Evolutionary conservation across 2,329 filamentous ascomycete genomes (phyloP).

Genomic region (Sporothrix pallida): DNA sequence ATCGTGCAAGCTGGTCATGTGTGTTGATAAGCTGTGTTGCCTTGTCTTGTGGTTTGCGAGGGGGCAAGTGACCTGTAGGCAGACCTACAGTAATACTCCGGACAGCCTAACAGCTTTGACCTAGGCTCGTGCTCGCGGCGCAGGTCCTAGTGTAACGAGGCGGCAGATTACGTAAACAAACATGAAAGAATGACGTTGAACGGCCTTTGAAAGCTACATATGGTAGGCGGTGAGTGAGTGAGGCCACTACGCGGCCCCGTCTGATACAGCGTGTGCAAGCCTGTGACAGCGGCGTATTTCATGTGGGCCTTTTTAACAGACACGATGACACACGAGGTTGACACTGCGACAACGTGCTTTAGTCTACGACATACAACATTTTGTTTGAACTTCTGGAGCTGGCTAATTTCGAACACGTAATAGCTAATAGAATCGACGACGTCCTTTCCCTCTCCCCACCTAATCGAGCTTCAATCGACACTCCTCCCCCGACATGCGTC

Average conservation of each 20-base stretch:
- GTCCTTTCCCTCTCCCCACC: neutral
- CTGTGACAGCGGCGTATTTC: too few species aligned
- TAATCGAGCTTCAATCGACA: neutral
- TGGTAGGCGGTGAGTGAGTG: slow-evolving; percentile 35
- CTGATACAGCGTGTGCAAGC: too few species aligned
- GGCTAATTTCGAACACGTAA: too few species aligned
- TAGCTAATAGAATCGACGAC: too few species aligned
- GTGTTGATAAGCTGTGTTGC: slow-evolving; percentile 29
- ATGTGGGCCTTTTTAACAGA: too few species aligned
- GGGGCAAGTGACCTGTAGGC: slow-evolving; percentile 31
- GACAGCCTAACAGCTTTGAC: neutral
- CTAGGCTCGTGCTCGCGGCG: too few species aligned
- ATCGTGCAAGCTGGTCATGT: slow-evolving; percentile 31
- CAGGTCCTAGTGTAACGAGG: neutral
- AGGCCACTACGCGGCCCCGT: too few species aligned
- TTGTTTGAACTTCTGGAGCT: too few species aligned
- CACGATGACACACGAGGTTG: too few species aligned
- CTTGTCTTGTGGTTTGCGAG: slow-evolving; percentile 24
- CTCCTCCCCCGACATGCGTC: slow-evolving; percentile 26
- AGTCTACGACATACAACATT: too few species aligned
- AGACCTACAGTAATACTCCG: neutral
- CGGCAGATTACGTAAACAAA: slow-evolving; percentile 31
- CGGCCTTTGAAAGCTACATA: neutral
- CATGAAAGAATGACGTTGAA: slow-evolving; percentile 30
- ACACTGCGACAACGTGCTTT: too few species aligned